These are phyloP conservation scores for Taphrina betulina DNA, from an alignment of 1,139 yeast species.

Conservation along the genomic window DNA sequence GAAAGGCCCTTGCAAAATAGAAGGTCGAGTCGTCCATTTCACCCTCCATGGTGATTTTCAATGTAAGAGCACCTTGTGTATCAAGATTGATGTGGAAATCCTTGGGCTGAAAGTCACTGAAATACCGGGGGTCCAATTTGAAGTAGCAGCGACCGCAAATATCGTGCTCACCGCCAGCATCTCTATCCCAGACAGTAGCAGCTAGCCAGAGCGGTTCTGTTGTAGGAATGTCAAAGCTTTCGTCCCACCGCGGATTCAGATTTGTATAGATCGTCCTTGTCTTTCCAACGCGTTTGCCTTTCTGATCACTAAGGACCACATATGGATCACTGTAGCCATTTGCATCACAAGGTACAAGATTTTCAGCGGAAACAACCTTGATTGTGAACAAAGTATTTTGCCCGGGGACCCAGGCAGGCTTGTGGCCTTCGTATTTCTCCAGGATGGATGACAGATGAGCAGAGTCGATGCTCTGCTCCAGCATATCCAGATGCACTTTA, in stretches of 20 bases:
- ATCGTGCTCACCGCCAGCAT: conserved; percentile 56
- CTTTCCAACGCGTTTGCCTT: conserved; percentile 61
- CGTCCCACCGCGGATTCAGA: conserved; percentile 82
- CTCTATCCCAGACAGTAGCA: conserved; percentile 74
- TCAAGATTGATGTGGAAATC: conserved; percentile 64
- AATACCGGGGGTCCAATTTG: conserved; percentile 63
- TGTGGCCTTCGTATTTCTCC: conserved; percentile 38
- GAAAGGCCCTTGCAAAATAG: conserved; percentile 71
- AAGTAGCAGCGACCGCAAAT: conserved; percentile 68
- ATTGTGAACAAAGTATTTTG: conserved; percentile 56
- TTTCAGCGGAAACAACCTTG: conserved; percentile 67
- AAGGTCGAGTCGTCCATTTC: conserved; percentile 76
- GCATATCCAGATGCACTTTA: conserved; percentile 55
- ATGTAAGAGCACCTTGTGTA: conserved; percentile 62
- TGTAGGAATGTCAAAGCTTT: conserved; percentile 67
- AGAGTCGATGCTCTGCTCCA: conserved; percentile 65
- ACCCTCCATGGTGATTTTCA: conserved; percentile 72
- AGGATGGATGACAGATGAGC: conserved; percentile 58
- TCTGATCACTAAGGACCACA: conserved; percentile 65
- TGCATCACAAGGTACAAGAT: conserved; percentile 55
- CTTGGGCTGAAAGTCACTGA: conserved; percentile 63
- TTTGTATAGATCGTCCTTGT: conserved; percentile 66
- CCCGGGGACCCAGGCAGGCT: conserved; percentile 41
- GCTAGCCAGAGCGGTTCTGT: conserved; percentile 48
- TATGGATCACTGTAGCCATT: conserved; percentile 62